A percentile compares a stretch with the other conserved stretches of the same genome.
These are phyloP conservation scores for Botryotinia globosa DNA, from an alignment of 2,329 filamentous ascomycete genomes.

Conservation along the genomic window DNA sequence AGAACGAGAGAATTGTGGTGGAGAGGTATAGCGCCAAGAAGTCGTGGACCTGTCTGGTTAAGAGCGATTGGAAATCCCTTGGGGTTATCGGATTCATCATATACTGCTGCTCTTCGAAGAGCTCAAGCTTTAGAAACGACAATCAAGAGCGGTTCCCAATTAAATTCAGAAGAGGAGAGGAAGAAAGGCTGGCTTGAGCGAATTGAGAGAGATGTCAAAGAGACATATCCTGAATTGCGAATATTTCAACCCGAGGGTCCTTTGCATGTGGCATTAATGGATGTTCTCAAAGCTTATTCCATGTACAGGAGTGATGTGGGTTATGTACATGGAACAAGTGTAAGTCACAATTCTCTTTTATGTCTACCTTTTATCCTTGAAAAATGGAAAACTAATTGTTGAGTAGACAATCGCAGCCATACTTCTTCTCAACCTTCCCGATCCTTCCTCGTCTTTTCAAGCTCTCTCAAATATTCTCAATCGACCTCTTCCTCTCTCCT, in stretches of 20 bases:
- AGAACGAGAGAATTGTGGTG: conserved; percentile 77
- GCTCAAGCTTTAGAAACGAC: conserved; percentile 58
- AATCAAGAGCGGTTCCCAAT: conserved; percentile 34
- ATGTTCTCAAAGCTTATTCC: conserved; percentile 74
- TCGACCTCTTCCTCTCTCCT: conserved; percentile 69
- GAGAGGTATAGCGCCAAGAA: conserved; percentile 70
- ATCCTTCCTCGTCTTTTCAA: conserved; percentile 63
- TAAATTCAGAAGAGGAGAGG: conserved; percentile 49
- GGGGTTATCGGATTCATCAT: conserved; percentile 58
- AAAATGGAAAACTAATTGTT: conserved; percentile 4
- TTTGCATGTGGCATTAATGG: conserved; percentile 63
- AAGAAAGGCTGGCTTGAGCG: conserved; percentile 60
- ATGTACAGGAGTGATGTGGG: conserved; percentile 82
- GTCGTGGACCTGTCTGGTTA: conserved; percentile 46
- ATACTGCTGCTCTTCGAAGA: conserved; percentile 65
- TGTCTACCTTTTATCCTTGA: neutral
- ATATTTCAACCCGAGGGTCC: conserved; percentile 59
- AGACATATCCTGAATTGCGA: conserved; percentile 68
- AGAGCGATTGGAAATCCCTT: conserved; percentile 39
- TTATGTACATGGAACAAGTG: conserved; percentile 71
- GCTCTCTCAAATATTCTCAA: conserved; percentile 75
- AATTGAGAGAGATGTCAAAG: conserved; percentile 62
- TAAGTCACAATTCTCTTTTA: conserved; percentile 45
- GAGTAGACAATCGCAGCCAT: conserved; percentile 67
- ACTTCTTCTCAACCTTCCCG: conserved; percentile 67